phyloP scores from a whole-genome alignment of 768 basidiomycete genomes.

The Phanerodontia chrysosporium region DNA sequence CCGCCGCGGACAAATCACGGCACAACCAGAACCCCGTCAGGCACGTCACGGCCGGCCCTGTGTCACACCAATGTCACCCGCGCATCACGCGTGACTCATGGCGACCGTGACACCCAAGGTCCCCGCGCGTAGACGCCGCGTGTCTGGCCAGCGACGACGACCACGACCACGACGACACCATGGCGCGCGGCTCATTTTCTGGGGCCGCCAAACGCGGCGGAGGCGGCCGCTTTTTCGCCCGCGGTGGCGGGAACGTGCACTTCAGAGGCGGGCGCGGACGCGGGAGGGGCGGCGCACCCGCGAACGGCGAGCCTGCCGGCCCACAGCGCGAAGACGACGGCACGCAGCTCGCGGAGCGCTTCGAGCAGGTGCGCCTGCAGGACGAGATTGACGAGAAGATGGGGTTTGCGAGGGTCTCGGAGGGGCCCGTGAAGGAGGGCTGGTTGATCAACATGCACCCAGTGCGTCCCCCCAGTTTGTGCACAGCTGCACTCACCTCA shows the following conservation, averaged over 20 bases:
- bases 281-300: conserved; percentile 38
- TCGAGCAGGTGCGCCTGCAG: conserved; percentile 68
- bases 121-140: not conserved
- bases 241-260: conserved; percentile 15
- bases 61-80: not conserved
- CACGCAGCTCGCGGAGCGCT: conserved; percentile 78
- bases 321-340: conserved; percentile 86
- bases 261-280: conserved; percentile 49
- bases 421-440: conserved; percentile 74
- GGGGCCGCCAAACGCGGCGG: conserved; percentile 22
- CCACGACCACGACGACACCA: no score
- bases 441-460: conserved; percentile 99
- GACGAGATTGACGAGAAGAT: conserved; percentile 94
- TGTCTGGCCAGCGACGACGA: not conserved
- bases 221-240: conserved; percentile 33
- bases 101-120: conserved; percentile 2
- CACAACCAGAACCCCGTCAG: no score
- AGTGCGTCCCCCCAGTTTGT: conserved; percentile 42
- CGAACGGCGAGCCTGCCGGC: conserved; percentile 26
- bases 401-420: conserved; percentile 78
- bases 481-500: not conserved
- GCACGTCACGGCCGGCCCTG: no score
- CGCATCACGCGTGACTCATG: not conserved
- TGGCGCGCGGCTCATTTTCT: conserved; percentile 22
- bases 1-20: no score